Evolutionary conservation across 2,329 filamentous ascomycete species (phyloP).

Genomic region (Rhexocercosporidium sp.): DNA sequence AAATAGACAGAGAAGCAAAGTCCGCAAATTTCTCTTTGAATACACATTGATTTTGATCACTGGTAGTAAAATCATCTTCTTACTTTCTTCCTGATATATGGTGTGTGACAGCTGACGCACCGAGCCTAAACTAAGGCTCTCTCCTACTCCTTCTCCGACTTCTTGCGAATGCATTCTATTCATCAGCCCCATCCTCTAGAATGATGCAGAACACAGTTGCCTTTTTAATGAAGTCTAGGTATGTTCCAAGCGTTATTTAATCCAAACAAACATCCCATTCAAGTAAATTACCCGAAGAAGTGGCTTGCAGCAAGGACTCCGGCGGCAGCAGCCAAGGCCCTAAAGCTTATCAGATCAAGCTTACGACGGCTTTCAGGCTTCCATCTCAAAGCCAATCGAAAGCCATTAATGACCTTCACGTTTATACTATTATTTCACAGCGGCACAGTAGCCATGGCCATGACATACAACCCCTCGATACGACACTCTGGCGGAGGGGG

Average conservation of each 20-base stretch:
- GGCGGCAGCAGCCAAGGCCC: neutral
- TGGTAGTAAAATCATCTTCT: too few relatives aligned
- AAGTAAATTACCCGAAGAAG: neutral
- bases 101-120: too few relatives aligned
- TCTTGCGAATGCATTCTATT: too few relatives aligned
- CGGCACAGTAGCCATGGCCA: neutral
- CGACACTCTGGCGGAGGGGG: neutral
- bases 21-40: too few relatives aligned
- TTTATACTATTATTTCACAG: constrained; percentile 1
- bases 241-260: too few relatives aligned
- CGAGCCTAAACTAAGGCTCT: too few relatives aligned
- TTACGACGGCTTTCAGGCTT: constrained; percentile 14
- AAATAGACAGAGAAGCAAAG: neutral
- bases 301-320: neutral
- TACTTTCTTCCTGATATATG: too few relatives aligned
- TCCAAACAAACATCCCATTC: neutral
- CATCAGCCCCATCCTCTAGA: too few relatives aligned
- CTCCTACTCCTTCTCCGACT: too few relatives aligned
- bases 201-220: too few relatives aligned
- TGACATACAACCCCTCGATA: neutral
- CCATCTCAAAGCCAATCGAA: constrained; percentile 22
- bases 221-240: too few relatives aligned
- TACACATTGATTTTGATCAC: neutral
- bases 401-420: constrained; percentile 15
- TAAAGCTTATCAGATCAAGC: constrained; percentile 11